Evolutionary conservation across 1,284 basidiomycete genomes (phyloP).

Genomic region (Pisolithus thermaeus): DNA sequence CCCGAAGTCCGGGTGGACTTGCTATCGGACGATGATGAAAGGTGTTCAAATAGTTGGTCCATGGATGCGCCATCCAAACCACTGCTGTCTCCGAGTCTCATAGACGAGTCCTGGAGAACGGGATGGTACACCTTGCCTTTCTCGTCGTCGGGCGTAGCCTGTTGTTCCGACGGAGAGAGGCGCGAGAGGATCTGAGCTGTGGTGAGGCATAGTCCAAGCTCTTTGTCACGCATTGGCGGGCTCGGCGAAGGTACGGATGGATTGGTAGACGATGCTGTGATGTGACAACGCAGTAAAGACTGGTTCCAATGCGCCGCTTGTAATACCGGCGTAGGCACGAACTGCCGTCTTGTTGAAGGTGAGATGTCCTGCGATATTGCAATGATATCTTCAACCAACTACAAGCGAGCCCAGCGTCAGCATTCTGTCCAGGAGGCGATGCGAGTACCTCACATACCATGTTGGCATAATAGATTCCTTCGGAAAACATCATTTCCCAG

Average conservation of each 20-base stretch:
- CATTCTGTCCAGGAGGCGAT: neutral
- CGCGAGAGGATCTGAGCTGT: constrained; percentile 44
- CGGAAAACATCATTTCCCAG: constrained; percentile 69
- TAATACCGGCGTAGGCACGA: constrained; percentile 60
- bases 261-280: constrained; percentile 38
- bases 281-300: constrained; percentile 53
- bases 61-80: constrained; percentile 47
- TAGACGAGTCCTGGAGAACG: constrained; percentile 70
- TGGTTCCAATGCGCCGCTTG: constrained; percentile 78
- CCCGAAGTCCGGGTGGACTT: constrained; percentile 37
- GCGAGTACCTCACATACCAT: constrained; percentile 48
- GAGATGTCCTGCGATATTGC: constrained; percentile 69
- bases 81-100: constrained; percentile 73
- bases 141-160: constrained; percentile 15
- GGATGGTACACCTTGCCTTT: constrained; percentile 53
- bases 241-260: constrained; percentile 31
- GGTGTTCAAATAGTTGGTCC: constrained; percentile 46
- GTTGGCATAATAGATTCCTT: constrained; percentile 84
- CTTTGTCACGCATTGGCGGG: constrained; percentile 44
- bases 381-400: constrained; percentile 77
- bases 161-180: constrained; percentile 20
- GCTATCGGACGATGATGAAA: constrained; percentile 16
- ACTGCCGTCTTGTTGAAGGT: constrained; percentile 61
- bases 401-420: constrained; percentile 10
- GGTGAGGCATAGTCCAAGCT: constrained; percentile 52